phyloP scores from a whole-genome alignment of 2,329 filamentous ascomycete genomes.

The Xylariaceae sp. region DNA sequence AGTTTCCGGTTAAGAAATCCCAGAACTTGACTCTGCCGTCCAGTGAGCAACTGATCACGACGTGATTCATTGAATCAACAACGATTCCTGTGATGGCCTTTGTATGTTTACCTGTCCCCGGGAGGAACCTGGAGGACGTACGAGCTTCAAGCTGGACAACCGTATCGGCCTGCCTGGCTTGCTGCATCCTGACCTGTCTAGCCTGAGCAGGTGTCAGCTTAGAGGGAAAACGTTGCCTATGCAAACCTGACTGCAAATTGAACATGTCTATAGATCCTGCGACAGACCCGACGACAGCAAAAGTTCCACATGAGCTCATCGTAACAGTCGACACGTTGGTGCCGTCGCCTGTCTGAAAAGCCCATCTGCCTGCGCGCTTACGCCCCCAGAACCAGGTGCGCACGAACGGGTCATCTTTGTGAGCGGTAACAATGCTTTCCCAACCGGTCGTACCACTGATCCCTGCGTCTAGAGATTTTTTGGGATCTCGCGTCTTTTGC shows the following conservation, averaged over 20 bases:
- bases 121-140: slow-evolving; percentile 38
- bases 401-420: slow-evolving; percentile 75
- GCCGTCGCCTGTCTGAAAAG: slow-evolving; percentile 78
- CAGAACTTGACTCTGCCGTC: slow-evolving; percentile 97
- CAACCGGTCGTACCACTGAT: slow-evolving; percentile 78
- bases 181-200: slow-evolving; percentile 64
- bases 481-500: slow-evolving; percentile 67
- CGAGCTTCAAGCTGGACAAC: slow-evolving; percentile 50
- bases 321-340: slow-evolving; percentile 80
- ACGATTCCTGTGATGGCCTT: slow-evolving; percentile 79
- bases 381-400: slow-evolving; percentile 98
- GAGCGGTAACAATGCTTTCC: slow-evolving; percentile 94
- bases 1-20: slow-evolving; percentile 80
- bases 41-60: slow-evolving; percentile 76
- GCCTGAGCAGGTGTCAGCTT: slow-evolving; percentile 72
- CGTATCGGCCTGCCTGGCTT: slow-evolving; percentile 53
- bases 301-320: slow-evolving; percentile 87
- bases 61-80: slow-evolving; percentile 83
- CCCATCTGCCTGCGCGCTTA: slow-evolving; percentile 88
- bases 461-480: slow-evolving; percentile 61
- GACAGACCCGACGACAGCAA: slow-evolving; percentile 81
- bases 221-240: slow-evolving; percentile 82
- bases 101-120: slow-evolving; percentile 66
- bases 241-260: slow-evolving; percentile 88
- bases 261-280: slow-evolving; percentile 87